These are phyloP conservation scores for Ceratobasidium theobromae DNA, from an alignment of 1,284 basidiomycete species.

Conservation along the genomic window DNA sequence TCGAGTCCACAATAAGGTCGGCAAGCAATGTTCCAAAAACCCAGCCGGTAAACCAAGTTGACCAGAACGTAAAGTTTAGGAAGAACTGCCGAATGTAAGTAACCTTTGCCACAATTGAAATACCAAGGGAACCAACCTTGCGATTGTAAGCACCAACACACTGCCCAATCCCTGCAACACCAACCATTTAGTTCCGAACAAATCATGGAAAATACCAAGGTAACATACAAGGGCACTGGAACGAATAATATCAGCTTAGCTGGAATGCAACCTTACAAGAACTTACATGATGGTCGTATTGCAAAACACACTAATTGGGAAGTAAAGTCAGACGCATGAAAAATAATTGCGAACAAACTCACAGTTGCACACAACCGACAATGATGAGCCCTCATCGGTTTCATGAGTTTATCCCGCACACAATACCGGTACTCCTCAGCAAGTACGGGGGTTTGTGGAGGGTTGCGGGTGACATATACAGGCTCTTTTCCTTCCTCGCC, in stretches of 20 bases:
- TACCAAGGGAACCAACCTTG: slow-evolving; percentile 49
- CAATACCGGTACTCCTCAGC: slow-evolving; percentile 63
- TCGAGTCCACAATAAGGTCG: slow-evolving; percentile 45
- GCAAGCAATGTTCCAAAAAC: slow-evolving; percentile 58
- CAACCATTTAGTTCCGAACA: not conserved
- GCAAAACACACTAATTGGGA: slow-evolving; percentile 59
- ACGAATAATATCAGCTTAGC: not conserved
- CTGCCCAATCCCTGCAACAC: slow-evolving; percentile 67
- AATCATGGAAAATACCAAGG: not conserved
- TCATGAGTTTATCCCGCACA: slow-evolving; percentile 56
- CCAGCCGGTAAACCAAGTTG: slow-evolving; percentile 58
- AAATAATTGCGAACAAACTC: slow-evolving; percentile 36
- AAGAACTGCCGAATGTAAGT: slow-evolving; percentile 55
- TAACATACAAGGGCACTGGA: slow-evolving; percentile 58
- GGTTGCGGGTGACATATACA: slow-evolving; percentile 13
- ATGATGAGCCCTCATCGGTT: slow-evolving; percentile 73
- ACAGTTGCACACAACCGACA: slow-evolving; percentile 72
- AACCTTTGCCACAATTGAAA: not conserved
- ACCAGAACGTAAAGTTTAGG: slow-evolving; percentile 66
- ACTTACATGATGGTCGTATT: slow-evolving; percentile 67
- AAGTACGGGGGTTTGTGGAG: slow-evolving; percentile 48
- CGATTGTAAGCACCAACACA: slow-evolving; percentile 82
- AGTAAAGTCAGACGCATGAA: not conserved
- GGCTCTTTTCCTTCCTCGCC: not conserved
- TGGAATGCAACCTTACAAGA: slow-evolving; percentile 32